Evolutionary conservation across 2,329 filamentous ascomycete genomes (phyloP), one percentile per base, ranked within the genome.

Genomic region (Lizonia empirigonia): DNA sequence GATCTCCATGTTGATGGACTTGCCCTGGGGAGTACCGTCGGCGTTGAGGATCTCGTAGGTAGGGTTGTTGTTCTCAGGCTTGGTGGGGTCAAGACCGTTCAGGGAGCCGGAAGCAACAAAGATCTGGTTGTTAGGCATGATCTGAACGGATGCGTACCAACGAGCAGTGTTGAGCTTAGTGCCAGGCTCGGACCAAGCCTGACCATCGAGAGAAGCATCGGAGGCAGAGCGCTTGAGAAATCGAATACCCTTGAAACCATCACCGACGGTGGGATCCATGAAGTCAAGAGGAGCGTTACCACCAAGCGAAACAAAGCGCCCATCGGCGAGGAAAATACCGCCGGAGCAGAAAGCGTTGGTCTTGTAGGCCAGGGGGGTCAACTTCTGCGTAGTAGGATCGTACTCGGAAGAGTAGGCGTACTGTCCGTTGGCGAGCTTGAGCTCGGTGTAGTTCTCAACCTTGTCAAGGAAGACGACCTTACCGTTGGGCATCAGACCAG

Each of bases 341-440:
- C 82, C 83, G 22, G 82, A 80, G 65, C 83, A 86, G 70, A 86
- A 86, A 13, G 82, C 79, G 58, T 86, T 86, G 24, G 83, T 85
- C 64, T 77, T 75, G 65, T 82, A 82, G 16, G 76, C 60, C 27
- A 84, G 71, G 5, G 78, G 74, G 10, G 76, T 71, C 19, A 75
- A 70, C 29, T 72, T 72, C 48, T 82, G 80, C 1, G 76, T 80
- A 6, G 40, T 61, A 1, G 82, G 80, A 61, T 86, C 78, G 55
- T 82, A 86, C 60, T 85, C 82, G 2, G 81, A 77, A 8, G 82
- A 84, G 70, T 84, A 85, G 0, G 84, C 84, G 54, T 78, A 83
- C 45, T 80, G 76, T 22, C 81, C 81, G 62, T 83, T 79, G 13
- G 75, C 53, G 7, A 84, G 75, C 55, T 75, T 79, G 36, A 85